Conservation (phyloP, 345 rosid genomes). For the Sisymbrium altissimum region DNA sequence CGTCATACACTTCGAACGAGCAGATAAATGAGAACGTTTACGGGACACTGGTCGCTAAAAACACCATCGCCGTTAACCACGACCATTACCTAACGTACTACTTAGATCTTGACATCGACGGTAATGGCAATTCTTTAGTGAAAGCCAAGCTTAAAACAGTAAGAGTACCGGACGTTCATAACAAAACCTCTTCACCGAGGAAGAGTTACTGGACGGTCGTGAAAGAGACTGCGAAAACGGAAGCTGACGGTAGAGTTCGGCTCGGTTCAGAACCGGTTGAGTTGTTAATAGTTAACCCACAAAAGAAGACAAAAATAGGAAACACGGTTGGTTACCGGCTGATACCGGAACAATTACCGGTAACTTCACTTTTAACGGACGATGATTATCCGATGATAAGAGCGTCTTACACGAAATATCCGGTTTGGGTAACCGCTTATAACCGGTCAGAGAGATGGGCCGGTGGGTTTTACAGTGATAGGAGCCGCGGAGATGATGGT, state of each 20-base stretch:
- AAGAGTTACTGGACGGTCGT: conserved; percentile 73
- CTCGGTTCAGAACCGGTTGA: conserved; percentile 57
- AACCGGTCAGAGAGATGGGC: conserved; percentile 86
- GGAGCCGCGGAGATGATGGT: conserved; percentile 74
- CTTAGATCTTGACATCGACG: conserved; percentile 77
- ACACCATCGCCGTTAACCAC: conserved; percentile 66
- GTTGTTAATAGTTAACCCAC: conserved; percentile 55
- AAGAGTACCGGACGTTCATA: conserved; percentile 20
- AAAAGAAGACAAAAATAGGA: conserved; percentile 56
- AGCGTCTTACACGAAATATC: conserved; percentile 54
- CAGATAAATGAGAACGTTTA: conserved; percentile 43
- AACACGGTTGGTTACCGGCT: conserved; percentile 67
- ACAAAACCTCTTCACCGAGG: conserved; percentile 38
- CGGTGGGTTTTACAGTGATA: conserved; percentile 62
- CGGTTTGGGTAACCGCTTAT: conserved; percentile 76
- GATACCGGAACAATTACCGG: conserved; percentile 45
- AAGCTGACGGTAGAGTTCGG: conserved; percentile 54
- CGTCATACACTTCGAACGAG: conserved; percentile 41
- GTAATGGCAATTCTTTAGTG: conserved; percentile 61
- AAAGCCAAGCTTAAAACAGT: conserved; percentile 49
- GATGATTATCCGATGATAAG: conserved; percentile 73
- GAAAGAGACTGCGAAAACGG: conserved; percentile 56
- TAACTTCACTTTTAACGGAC: conserved; percentile 44
- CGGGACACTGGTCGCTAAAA: conserved; percentile 63
- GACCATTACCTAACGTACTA: conserved; percentile 79